Evolutionary conservation across 1,139 yeast species (phyloP), one percentile per base, ranked within the genome.

Genomic region (Yamadazyma mexicana): DNA sequence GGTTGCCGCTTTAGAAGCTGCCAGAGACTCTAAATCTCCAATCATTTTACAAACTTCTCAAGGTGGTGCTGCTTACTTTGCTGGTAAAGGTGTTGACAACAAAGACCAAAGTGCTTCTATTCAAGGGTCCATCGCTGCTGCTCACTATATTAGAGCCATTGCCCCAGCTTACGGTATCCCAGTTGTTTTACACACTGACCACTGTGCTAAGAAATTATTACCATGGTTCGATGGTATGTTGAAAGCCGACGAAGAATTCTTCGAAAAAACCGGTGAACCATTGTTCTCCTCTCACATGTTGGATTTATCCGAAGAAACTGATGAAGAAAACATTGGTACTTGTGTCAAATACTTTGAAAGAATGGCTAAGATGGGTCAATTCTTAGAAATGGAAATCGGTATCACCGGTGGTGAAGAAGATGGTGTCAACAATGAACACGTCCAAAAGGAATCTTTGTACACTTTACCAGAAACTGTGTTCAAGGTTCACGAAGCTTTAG

Each of bases 351-450:
- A 94, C 82, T 92, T 94, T 75, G 77, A 77, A 69, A 88, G 95
- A 74, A 89, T 88, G 82, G 76, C 95, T 67, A 89, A 87, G 75
- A 79, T 91, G 82, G 78, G 81, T 77, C 98, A 92, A 78, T 92
- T 94, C 92, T 83, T 92, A 67, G 99, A 92, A 81, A 94, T 92
- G 98, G 99, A 92, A 80, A 92, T 92, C 66, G 99, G 98, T 82
- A 92, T 92, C 81, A 94, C 98, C 66, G 98, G 98, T 76, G 98
- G 98, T 84, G 98, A 92, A 78, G 98, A 92, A 77, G 99, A 92
- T 66, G 99, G 99, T 83, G 98, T 94, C 61, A 94, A 92, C 84
- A 94, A 92, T 81, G 94, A 91, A 73, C 79, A 82, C 69, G 97
- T 87, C 54, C 81, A 82, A 66, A 83, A 86, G 73, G 89, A 87